Base-by-base conservation (phyloP, 257 asterid genomes). In the Oldenlandia corymbosa region DNA sequence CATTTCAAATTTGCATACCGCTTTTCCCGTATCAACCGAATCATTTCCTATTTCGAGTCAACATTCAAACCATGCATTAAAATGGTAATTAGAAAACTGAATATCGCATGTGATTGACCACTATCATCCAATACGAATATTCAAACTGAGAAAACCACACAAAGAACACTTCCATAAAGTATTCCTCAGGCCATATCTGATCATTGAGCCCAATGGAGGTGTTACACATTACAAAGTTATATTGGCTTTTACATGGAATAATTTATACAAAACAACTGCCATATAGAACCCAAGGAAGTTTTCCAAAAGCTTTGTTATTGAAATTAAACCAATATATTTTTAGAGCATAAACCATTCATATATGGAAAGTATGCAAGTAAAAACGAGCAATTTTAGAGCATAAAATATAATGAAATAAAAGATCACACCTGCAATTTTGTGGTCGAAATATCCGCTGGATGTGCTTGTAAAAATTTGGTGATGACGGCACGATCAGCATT, bases 371-470 rank as follows among this genome's bases (percentile, higher is more conserved):
- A 3, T 48, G 34, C 17, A 28, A 34, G 4, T 34, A 55, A 55
- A 36, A 46, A 13, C 32, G 16, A 53, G 18, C 10, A 55, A 30
- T 24, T 13, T 13, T 28, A 56, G 16, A 31, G 42, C 61, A 56
- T 37, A 18, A 56, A 54, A 27, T 16, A 21, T 18, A 16, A 36
- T 30, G 7, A 17, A 41, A 12, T 21, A 13, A 32, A 18, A 62
- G 50, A 57, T 31, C 47, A 47, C 17, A 87, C 99, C 90, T 92
- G 99, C 56, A 92, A 53, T 78, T 92, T 92, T 62, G 71, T 66
- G 50, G 99, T 89, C 65, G 96, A 68, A 75, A 64, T 79, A 84
- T 92, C 91, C 64, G 94, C 89, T 34, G 99, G 99, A 32, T 66
- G 81, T 3, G 91, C 85, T 76, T 89, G 86, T 70, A 92, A 79